Base-by-base conservation (phyloP, 495 filamentous ascomycete species). In the Tuber calosporum region DNA sequence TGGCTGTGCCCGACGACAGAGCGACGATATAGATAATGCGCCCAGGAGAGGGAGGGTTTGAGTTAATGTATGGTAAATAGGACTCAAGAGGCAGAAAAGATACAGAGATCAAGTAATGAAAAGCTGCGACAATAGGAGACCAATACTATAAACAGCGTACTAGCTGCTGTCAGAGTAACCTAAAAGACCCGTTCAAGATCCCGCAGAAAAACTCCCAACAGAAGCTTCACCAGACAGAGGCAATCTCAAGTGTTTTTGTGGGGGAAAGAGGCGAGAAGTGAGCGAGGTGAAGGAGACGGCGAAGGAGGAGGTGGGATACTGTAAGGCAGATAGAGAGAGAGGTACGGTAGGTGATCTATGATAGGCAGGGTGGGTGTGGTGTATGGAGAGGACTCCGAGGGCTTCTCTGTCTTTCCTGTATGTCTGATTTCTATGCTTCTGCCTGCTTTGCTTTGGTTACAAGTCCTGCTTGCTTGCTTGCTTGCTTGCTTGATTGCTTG, bases 391-490 rank as follows among this genome's bases (percentile, higher is more conserved):
- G 53, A 34, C 53, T 62, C 53, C 53, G 53, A 62, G 53, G 53
- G 26, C 11, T 62, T 30, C 26, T 62, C 53, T 62, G 53, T 62
- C 53, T 62, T 34, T 30, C 53, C 53, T 34, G 53, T 62, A 62
- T 62, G 53, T 62, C 53, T 62, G 53, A 62, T 62, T 62, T 34
- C 53, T 62, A 62, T 62, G 53, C 53, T 62, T 62, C 53, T 62
- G 53, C 53, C 53, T 62, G 53, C 53, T 62, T 13, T 30, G 53
- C 53, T 62, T 62, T 62, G 53, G 13, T 34, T 62, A 62, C 8
- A 2, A 5, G 42, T 20, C 17, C 42, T 45, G 42, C 42, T 20
- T 45, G 42, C 42, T 20, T 58, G 22, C 48, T 30, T 53, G 43
- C 42, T 43, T 19, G 42, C 42, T 53, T n/a, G 45, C 45, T 53